Conservation (phyloP, 805 yeast species). For the Blastobotrys mokoenaii region DNA sequence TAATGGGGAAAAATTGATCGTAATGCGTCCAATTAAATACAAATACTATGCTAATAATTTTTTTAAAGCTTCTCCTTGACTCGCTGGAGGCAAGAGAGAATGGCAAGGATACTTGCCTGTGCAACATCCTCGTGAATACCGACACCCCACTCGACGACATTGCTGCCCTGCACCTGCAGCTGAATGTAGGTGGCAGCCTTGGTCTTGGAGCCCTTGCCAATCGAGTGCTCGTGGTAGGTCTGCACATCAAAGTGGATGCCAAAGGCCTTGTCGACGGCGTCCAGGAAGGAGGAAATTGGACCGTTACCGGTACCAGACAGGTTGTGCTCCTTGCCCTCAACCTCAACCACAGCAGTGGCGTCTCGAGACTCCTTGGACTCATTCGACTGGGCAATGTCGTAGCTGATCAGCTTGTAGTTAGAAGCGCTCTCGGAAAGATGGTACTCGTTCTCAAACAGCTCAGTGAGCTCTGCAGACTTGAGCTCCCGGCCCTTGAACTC, state of each 20-base stretch:
- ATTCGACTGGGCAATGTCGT: slow-evolving; percentile 28
- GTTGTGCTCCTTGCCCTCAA: slow-evolving; percentile 33
- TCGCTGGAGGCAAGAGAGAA: slow-evolving; percentile 32
- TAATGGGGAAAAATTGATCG: too few species aligned
- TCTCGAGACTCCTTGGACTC: slow-evolving; percentile 35
- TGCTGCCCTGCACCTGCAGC: slow-evolving; percentile 34
- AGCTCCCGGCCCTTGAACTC: slow-evolving; percentile 68
- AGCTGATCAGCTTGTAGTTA: slow-evolving; percentile 36
- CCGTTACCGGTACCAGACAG: slow-evolving; percentile 70
- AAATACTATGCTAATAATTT: not conserved
- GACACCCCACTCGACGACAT: slow-evolving; percentile 67
- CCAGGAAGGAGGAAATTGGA: slow-evolving; percentile 67
- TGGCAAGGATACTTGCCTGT: slow-evolving; percentile 61
- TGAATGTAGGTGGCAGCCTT: slow-evolving; percentile 77
- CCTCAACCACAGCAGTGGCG: slow-evolving; percentile 41
- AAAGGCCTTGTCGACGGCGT: slow-evolving; percentile 47
- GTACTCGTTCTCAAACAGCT: slow-evolving; percentile 55
- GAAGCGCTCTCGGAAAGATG: slow-evolving; percentile 29
- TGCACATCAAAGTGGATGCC: slow-evolving; percentile 50
- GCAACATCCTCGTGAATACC: slow-evolving; percentile 88
- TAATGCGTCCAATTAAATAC: too few species aligned
- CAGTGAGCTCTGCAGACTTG: slow-evolving; percentile 52
- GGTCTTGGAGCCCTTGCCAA: slow-evolving; percentile 62
- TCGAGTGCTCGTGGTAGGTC: slow-evolving; percentile 70
- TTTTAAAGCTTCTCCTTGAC: slow-evolving; percentile 11